Conservation (phyloP, 495 filamentous ascomycete species). For the Xylaria flabelliformis region DNA sequence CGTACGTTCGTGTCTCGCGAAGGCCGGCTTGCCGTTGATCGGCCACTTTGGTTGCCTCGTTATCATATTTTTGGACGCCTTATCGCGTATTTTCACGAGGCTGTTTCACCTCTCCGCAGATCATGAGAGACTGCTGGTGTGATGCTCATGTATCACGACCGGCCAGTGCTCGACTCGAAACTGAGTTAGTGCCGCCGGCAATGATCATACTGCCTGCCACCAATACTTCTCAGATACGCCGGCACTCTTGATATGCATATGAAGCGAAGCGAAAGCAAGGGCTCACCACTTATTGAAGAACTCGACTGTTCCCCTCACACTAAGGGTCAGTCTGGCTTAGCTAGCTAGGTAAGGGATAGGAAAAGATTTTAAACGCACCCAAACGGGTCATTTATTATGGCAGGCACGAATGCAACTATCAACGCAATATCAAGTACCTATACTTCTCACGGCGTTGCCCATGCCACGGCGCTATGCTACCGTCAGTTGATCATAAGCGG, state of each 20-base stretch:
- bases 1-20: neutral
- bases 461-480: neutral
- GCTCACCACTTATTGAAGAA: neutral
- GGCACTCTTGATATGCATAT: neutral
- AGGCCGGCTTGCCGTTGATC: conserved; percentile 1
- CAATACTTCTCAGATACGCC: neutral
- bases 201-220: conserved; percentile 1
- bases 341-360: neutral
- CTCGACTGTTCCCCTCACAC: neutral
- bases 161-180: neutral
- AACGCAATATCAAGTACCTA: neutral
- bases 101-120: conserved; percentile 12
- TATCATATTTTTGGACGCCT: conserved; percentile 20
- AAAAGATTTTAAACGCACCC: neutral
- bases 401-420: neutral
- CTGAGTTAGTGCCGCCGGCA: conserved; percentile 9
- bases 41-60: conserved; percentile 26
- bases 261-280: conserved; percentile 11
- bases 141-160: conserved; percentile 14
- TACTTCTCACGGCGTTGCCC: neutral
- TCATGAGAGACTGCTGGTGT: conserved; percentile 12
- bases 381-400: too few relatives aligned
- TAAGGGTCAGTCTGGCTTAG: neutral
- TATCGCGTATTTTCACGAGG: neutral
- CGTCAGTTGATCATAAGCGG: conserved; percentile 15